Evolutionary conservation across 2,329 filamentous ascomycete species (phyloP), one percentile per base, ranked within the genome.

Genomic region (Fusarium napiforme): DNA sequence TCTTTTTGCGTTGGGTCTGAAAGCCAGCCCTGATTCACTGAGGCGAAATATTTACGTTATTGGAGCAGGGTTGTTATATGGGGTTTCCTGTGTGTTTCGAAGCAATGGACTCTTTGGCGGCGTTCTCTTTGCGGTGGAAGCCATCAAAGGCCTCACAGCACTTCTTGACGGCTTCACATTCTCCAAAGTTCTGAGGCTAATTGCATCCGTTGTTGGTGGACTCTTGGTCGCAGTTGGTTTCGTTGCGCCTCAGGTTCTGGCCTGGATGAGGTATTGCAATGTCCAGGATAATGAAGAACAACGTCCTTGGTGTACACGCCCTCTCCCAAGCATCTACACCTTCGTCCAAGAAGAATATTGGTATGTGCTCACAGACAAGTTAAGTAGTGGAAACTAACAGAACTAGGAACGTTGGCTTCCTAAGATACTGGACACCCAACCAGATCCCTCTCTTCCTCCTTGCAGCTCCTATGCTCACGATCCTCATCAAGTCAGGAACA

Each of bases 261-360:
- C 95, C 5, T 98, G 94, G 82, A 80, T 81, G 57, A 87, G 89
- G 45, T 98, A 92, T 81, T 97, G 94, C 77, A 68, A 74, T 42
- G 64, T 69, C 32, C 47, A 60, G 16, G 30, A 59, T 19, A 23
- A 36, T 15, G 77, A 79, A 47, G 75, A 78, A 65, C 68, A 84
- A 60, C 85, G 93, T 64, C 88, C 90, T 8, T 99, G 96, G 96
- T 99, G 96, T 81, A 79, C 82, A 26, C 86, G 85, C 23, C 80
- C 83, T n/a, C 72, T 95, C 18, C 96, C 96, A 8, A 97, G 94
- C 80, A 95, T 99, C 68, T 98, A 97, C 82, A 88, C 90, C 1
- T 98, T 93, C 85, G 96, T 98, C 5, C 96, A 99, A 80, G 87
- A 87, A 50, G 86, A 93, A 77, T 98, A 99, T 82, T 99, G 96